Evolutionary conservation across 345 rosid species (phyloP).

Genomic region (Arabis alpina): DNA sequence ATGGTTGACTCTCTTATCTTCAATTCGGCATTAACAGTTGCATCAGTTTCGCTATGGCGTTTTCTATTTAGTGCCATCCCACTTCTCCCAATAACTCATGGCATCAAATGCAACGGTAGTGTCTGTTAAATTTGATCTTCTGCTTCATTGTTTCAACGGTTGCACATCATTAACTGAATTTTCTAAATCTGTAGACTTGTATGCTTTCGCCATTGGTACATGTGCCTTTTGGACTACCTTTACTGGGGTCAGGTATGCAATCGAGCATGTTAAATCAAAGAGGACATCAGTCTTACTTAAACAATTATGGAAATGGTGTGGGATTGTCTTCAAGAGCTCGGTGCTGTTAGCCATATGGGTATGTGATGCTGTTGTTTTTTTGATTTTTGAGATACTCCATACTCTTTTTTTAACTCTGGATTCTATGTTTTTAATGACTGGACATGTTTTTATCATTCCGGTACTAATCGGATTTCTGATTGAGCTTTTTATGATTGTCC

Average conservation of each 20-base stretch:
- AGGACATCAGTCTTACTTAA: constrained; percentile 68
- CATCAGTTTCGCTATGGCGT: constrained; percentile 91
- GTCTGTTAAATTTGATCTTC: constrained; percentile 3
- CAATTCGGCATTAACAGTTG: constrained; percentile 84
- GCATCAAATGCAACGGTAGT: constrained; percentile 96
- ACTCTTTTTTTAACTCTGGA: constrained; percentile 8
- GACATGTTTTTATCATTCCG: constrained; percentile 90
- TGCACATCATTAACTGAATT: constrained; percentile 10
- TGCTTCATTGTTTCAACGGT: not conserved
- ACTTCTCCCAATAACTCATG: constrained; percentile 92
- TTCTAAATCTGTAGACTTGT: constrained; percentile 64
- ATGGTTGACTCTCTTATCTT: constrained; percentile 95
- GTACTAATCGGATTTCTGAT: constrained; percentile 92
- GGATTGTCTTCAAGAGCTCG: constrained; percentile 83
- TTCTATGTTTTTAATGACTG: constrained; percentile 4
- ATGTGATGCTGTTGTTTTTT: constrained; percentile 26
- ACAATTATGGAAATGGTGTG: constrained; percentile 90
- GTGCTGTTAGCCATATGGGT: constrained; percentile 93
- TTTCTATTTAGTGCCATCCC: constrained; percentile 92
- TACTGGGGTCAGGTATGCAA: constrained; percentile 86
- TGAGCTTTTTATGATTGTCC: constrained; percentile 97
- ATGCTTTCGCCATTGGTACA: constrained; percentile 96
- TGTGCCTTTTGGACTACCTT: constrained; percentile 88
- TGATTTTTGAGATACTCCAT: not conserved
- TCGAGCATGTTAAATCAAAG: constrained; percentile 77